Percentiles rank a stretch among this genome's conserved stretches.
Evolutionary conservation across 2,329 filamentous ascomycete species (phyloP).

Genomic region (Colletotrichum lentis): DNA sequence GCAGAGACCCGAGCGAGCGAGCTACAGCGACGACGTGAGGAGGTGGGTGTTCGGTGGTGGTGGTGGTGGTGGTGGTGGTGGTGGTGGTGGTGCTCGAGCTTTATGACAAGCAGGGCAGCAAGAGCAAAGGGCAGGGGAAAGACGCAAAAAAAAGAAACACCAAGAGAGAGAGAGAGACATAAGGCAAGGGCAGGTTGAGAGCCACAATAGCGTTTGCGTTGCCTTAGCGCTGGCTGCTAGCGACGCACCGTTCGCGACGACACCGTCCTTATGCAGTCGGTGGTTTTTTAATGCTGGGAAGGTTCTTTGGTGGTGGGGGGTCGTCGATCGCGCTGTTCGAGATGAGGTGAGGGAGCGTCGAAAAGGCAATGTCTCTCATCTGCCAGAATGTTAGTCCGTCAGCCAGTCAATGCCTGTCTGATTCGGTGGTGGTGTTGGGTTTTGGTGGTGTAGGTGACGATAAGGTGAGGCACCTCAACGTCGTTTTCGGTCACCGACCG

Average conservation of each 20-base stretch:
- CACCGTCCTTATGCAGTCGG: slow-evolving; percentile 32
- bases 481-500: slow-evolving; percentile 34
- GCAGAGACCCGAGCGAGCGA: slow-evolving; percentile 3
- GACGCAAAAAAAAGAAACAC: neutral
- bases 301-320: neutral
- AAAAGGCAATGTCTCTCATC: slow-evolving; percentile 12
- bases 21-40: slow-evolving; percentile 1
- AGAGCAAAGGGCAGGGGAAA: neutral
- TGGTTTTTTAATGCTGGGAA: neutral
- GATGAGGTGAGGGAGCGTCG: neutral
- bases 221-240: slow-evolving; percentile 33
- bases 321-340: slow-evolving; percentile 7
- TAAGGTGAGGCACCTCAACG: neutral
- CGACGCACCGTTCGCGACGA: slow-evolving; percentile 35
- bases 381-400: neutral
- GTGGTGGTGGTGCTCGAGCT: slow-evolving; percentile 33
- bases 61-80: slow-evolving; percentile 2
- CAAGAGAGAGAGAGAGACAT: neutral
- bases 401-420: neutral
- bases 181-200: neutral
- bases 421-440: neutral
- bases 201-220: slow-evolving; percentile 26
- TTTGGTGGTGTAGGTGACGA: neutral
- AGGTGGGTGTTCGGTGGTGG: no score
- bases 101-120: slow-evolving; percentile 35